A percentile compares a stretch with the other conserved stretches of the same genome.
phyloP scores from a whole-genome alignment of 2,329 filamentous ascomycete species.

The Knoxdaviesia capensis region DNA sequence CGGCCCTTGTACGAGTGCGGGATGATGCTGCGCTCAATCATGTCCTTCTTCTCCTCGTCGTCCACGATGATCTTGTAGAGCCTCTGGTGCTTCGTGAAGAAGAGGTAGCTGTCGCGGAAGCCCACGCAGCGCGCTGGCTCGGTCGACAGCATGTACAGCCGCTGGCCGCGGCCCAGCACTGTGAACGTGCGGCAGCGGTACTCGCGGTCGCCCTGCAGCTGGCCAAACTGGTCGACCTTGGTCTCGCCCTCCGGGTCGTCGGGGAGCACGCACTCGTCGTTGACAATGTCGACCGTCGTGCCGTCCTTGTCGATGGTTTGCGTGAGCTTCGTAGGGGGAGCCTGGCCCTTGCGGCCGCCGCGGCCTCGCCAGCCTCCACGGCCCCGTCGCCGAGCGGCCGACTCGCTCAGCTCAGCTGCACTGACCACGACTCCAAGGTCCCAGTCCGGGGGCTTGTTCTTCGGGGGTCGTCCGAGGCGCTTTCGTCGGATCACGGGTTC shows the following conservation, averaged over 20 bases:
- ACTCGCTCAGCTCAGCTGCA: conserved; percentile 25
- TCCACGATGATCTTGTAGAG: conserved; percentile 97
- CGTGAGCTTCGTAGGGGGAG: conserved; percentile 56
- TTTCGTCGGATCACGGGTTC: conserved; percentile 47
- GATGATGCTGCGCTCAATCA: conserved; percentile 90
- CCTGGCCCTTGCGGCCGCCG: conserved; percentile 46
- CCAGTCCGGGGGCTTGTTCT: conserved; percentile 67
- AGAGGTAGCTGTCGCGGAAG: conserved; percentile 93
- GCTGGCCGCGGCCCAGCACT: conserved; percentile 60
- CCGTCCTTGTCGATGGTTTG: conserved; percentile 88
- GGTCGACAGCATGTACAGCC: conserved; percentile 95
- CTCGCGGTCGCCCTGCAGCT: conserved; percentile 65
- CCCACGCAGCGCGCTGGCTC: conserved; percentile 92
- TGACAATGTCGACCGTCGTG: conserved; percentile 70
- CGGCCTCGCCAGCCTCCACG: conserved; percentile 52
- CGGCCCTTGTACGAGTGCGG: conserved; percentile 97
- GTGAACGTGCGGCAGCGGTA: conserved; percentile 94
- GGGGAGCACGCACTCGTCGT: conserved; percentile 80
- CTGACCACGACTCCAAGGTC: conserved; percentile 40
- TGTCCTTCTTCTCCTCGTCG: conserved; percentile 88
- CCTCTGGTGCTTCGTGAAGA: conserved; percentile 94
- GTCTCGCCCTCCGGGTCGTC: conserved; percentile 75
- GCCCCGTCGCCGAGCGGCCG: conserved; percentile 39
- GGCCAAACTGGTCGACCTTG: conserved; percentile 81
- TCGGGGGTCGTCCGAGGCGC: conserved; percentile 68